Evolutionary conservation across 2,329 filamentous ascomycete genomes (phyloP), one percentile per base, ranked within the genome.

Genomic region (Phoma sp.): DNA sequence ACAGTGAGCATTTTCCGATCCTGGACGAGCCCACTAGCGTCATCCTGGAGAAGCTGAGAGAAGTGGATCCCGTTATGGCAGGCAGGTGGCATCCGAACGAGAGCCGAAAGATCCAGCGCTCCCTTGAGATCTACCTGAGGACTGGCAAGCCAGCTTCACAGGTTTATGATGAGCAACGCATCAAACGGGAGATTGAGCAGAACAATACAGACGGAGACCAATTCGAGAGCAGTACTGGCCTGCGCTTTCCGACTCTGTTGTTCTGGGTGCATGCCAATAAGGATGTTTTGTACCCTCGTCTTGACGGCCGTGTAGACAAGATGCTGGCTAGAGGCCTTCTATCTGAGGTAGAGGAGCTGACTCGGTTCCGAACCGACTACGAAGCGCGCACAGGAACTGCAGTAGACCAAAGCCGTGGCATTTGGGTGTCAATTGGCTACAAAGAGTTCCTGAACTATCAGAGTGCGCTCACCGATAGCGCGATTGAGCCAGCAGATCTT

Each of bases 401-500:
- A 0, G 76, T 95, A 2, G 92, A 98, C 68, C 82, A 86, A 60
- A 90, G 85, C 1, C 86, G 87, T 47, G 96, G 95, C 0, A 96
- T 99, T 36, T 99, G 93, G 92, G 90, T 96, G 47, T 95, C 93
- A 1, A 99, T 99, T 57, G 95, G 95, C 1, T 97, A 92, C 76
- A 97, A 96, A 72, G 92, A 99, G 69, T 89, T 98, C 69, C 83
- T 90, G 52, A 81, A 85, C 0, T 96, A 92, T 67, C 77, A 93
- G 18, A 33, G 56, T 10, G 74, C 73, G 4, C 57, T 76, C 3
- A 17, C 20, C 7, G 42, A 61, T 1, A 49, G 55, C 2, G 64
- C 76, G 60, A 57, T 73, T 66, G 46, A 48, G 37, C 67, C 51
- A 20, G 28, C 54, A 34, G 78, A 83, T 4, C 74, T 90, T 1